Evolutionary conservation across 139 green algal genomes (phyloP).

Genomic region (Chlorella sorokiniana): DNA sequence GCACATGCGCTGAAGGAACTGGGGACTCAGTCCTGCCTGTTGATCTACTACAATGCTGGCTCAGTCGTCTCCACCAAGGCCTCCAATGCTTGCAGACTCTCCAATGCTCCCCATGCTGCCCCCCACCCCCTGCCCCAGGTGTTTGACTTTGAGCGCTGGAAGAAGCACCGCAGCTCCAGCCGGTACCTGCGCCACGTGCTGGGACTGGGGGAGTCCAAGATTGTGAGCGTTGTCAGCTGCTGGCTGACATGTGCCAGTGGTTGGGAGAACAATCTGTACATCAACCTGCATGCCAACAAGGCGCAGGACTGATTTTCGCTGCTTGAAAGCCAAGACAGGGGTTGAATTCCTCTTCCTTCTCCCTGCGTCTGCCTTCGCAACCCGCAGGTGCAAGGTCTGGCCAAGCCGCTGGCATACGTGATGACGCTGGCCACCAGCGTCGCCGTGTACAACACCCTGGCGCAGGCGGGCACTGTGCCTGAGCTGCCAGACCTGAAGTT

Average conservation of each 20-base stretch:
- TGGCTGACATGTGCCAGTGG: not conserved
- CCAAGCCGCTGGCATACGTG: conserved; percentile 4
- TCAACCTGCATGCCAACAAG: no score
- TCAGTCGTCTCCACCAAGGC: no score
- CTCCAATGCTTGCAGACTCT: no score
- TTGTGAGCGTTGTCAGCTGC: not conserved
- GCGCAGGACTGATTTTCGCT: no score
- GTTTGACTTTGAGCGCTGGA: conserved; percentile 33
- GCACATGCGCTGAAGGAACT: no score
- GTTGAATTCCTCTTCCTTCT: not conserved
- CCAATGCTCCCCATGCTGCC: not conserved
- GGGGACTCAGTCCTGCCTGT: no score
- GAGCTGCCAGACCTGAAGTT: not conserved
- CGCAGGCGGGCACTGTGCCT: not conserved
- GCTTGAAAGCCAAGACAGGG: not conserved
- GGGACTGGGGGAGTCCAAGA: conserved; percentile 16
- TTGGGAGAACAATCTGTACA: no score
- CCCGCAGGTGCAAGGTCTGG: conserved; percentile 1
- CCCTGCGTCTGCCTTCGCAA: not conserved
- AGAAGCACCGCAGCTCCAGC: conserved; percentile 21
- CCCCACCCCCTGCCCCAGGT: not conserved
- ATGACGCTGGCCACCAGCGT: not conserved
- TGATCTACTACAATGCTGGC: no score
- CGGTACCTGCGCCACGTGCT: conserved; percentile 28
- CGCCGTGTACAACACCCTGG: not conserved